phyloP scores from a whole-genome alignment of 495 filamentous ascomycete genomes.

The Tuber indicum region DNA sequence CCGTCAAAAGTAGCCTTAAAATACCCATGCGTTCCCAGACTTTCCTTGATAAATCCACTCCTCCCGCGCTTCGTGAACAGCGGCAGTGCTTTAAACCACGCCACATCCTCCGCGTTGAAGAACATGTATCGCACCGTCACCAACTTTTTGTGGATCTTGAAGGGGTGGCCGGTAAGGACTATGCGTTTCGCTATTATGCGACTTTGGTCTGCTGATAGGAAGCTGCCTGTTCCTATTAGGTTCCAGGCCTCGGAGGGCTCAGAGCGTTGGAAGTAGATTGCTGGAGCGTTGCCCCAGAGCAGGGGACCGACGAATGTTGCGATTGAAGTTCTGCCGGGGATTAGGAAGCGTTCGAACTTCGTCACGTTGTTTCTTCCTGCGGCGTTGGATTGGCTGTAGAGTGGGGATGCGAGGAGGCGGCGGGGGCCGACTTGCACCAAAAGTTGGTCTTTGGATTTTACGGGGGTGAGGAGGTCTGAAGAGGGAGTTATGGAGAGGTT shows the following conservation, averaged over 20 bases:
- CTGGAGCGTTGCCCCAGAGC: constrained; percentile 84
- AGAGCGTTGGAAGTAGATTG: constrained; percentile 64
- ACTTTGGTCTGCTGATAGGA: constrained; percentile 52
- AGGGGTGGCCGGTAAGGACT: constrained; percentile 90
- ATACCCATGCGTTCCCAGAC: constrained; percentile 92
- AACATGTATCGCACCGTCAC: constrained; percentile 99
- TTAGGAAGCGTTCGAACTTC: constrained; percentile 89
- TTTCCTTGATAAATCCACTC: constrained; percentile 84
- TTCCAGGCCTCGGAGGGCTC: constrained; percentile 18
- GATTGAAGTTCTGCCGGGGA: constrained; percentile 83
- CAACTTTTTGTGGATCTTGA: constrained; percentile 94
- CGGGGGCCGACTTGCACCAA: constrained; percentile 84
- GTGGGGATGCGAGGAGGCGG: constrained; percentile 74
- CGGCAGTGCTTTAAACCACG: constrained; percentile 93
- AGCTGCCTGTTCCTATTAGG: constrained; percentile 78
- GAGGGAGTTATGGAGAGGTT: constrained; percentile 79
- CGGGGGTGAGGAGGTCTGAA: constrained; percentile 55
- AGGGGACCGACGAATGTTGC: constrained; percentile 85
- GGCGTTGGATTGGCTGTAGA: constrained; percentile 76
- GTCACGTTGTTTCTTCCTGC: constrained; percentile 84
- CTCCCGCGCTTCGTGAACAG: constrained; percentile 88
- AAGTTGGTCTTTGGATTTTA: constrained; percentile 84
- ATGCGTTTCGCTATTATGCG: constrained; percentile 90
- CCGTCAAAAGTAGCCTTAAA: constrained; percentile 98
- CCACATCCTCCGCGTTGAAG: constrained; percentile 86